Base-by-base conservation (phyloP, 495 filamentous ascomycete genomes). In the Pyronema omphalodes region DNA sequence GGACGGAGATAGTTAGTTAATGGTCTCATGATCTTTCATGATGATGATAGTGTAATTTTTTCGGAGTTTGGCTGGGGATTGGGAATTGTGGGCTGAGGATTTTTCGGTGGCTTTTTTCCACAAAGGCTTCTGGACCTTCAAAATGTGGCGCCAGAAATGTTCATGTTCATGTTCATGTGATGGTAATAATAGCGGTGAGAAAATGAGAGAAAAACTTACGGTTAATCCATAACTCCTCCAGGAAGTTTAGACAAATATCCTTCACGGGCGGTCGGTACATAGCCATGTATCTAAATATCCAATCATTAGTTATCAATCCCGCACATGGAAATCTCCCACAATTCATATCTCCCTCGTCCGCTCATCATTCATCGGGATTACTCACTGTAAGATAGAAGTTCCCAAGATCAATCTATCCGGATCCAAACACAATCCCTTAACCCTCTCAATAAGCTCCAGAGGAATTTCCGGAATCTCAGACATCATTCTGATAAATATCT, bases 401-500 rank as follows among this genome's bases (percentile, higher is more conserved):
- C 76, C 75, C 33, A 85, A 65, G 52, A 71, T 73, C 33, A 83
- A 76, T 51, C 82, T 77, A 64, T 89, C 88, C 2, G 91, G 91
- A 69, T 99, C 88, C 62, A 78, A 76, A 37, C 91, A 93, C 15
- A 99, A 72, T 49, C 75, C 76, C 66, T 86, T 84, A 43, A 95
- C 76, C 51, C 83, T 73, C 33, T 79, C 73, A 11, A 94, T 73
- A 55, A 95, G 73, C 9, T 75, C 70, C 17, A 71, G 61, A 18
- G 76, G 83, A 33, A 99, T 70, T 37, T 82, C 82, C 0, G 91
- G 93, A 46, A 96, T 80, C 67, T 99, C 93, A 35, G 85, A 86
- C 9, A 99, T 72, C 66, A 95, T 93, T 36, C 87, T 76, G 41
- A 91, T 88, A 23, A 96, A 70, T 34, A 88, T 74, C 64, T 88